Conservation (phyloP, 179 eudicot species). For the Actinidia arguta region DNA sequence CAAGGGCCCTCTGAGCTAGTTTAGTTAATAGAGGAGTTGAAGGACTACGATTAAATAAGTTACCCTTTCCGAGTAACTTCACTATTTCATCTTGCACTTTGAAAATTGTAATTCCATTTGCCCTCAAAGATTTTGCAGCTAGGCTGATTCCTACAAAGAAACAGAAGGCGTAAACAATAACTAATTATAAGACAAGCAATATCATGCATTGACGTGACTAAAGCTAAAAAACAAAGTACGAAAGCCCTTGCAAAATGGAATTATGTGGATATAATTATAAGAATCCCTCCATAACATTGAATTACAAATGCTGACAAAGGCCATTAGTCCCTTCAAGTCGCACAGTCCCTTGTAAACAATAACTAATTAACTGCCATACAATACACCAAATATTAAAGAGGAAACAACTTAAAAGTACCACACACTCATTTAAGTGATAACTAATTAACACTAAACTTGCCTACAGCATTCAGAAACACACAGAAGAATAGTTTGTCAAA, state of each 20-base stretch:
- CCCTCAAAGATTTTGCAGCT: constrained; percentile 79
- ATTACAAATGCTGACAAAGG: too few species aligned
- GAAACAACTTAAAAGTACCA: too few species aligned
- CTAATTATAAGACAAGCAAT: constrained; percentile 11
- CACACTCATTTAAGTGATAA: too few species aligned
- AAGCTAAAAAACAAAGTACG: background rate
- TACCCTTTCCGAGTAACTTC: constrained; percentile 64
- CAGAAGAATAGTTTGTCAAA: too few species aligned
- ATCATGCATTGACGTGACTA: background rate
- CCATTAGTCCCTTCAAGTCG: too few species aligned
- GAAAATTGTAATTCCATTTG: constrained; percentile 72
- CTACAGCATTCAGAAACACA: too few species aligned
- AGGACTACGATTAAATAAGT: constrained; percentile 40
- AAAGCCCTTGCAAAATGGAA: background rate
- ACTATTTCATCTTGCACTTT: constrained; percentile 82
- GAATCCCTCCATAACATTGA: too few species aligned
- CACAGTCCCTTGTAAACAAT: too few species aligned
- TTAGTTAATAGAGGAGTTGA: constrained; percentile 84
- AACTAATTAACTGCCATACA: too few species aligned
- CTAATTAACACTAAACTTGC: too few species aligned
- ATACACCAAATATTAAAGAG: too few species aligned
- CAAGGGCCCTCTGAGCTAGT: constrained; percentile 81
- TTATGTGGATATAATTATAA: background rate
- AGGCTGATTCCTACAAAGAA: constrained; percentile 68
- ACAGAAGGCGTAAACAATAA: background rate